Percentiles rank a stretch among this genome's conserved stretches.
These are phyloP conservation scores for Acacia concinna DNA, from an alignment of 331 rosid genomes.

Conservation along the genomic window DNA sequence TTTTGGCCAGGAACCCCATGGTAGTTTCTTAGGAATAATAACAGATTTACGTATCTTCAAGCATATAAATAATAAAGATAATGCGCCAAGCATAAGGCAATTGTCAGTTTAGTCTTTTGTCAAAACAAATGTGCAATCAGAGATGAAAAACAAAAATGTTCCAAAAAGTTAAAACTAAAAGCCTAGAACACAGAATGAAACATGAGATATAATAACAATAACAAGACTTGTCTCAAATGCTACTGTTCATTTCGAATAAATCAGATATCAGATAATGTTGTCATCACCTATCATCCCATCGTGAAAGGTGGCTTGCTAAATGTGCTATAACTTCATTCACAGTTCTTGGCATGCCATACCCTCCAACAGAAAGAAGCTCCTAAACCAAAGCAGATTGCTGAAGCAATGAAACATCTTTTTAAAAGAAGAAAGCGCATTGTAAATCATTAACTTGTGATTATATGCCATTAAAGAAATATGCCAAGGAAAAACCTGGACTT, in stretches of 20 bases:
- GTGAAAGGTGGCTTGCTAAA: slow-evolving; percentile 66
- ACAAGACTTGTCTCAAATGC: slow-evolving; percentile 12
- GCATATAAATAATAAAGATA: not conserved
- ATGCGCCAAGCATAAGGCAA: not conserved
- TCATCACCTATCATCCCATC: slow-evolving; percentile 87
- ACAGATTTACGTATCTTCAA: not conserved
- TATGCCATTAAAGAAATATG: slow-evolving; percentile 23
- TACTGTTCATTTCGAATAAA: not conserved
- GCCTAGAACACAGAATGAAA: not conserved
- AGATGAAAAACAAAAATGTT: not conserved
- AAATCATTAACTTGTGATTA: slow-evolving; percentile 12
- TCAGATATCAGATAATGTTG: not conserved
- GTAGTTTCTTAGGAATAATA: slow-evolving; percentile 11
- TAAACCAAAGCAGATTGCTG: slow-evolving; percentile 28
- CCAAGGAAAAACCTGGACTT: slow-evolving; percentile 74
- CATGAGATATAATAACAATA: not conserved
- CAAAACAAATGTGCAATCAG: not conserved
- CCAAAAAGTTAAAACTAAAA: not conserved
- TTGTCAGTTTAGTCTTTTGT: slow-evolving; percentile 9
- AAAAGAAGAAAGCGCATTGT: slow-evolving; percentile 15
- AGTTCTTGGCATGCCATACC: slow-evolving; percentile 67
- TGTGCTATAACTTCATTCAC: slow-evolving; percentile 82
- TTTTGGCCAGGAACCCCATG: not conserved
- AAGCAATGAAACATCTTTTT: slow-evolving; percentile 24
- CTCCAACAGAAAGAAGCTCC: slow-evolving; percentile 82